Base-by-base conservation (phyloP, 2,329 filamentous ascomycete genomes). In the Paraphaeosphaeria sporulosa region DNA sequence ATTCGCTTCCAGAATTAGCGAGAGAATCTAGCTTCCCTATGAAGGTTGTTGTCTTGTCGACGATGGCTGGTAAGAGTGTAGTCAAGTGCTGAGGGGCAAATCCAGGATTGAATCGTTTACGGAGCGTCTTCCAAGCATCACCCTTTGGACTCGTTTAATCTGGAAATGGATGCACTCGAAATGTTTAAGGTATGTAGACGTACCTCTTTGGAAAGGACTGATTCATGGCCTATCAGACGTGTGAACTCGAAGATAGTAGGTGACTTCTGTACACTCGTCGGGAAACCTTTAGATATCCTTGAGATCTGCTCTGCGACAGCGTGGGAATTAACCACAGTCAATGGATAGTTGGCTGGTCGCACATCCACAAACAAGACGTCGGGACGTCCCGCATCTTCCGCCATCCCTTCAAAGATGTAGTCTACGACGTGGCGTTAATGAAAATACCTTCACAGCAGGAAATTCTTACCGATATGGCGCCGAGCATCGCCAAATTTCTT, bases 1-100 rank as follows among this genome's bases (percentile, higher is more conserved):
- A 69, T 9, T 68, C 68, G 3, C 49, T 50, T 1, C 67, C 69
- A 2, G 66, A 67, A 12, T 55, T 55, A 4, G 74, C 75, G 23
- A 73, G 53, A 1, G 65, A 61, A 15, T 76, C 72, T 15, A 78
- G 60, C 43, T 68, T 76, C 7, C 67, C 57, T 34, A 74, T 66
- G 60, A 79, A 78, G 12, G 66, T 65, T 7, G 65, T 60, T n/a
- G 69, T 71, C 36, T 80, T 77, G 1, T 79, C 66, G 0, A 80
- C 40, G 13, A 80, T 72, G 2, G 70, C 66, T 1, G 75, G 73
- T 5, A 78, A 64, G 13, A 79, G 62, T 7, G 72, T 71, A 42
- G 74, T 64, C 4, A 80, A 57, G 60, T 80, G 76, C 38, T 72
- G 69, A 3, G 73, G 70, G 4, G 71, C 71, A 54, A 80, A 80